A percentile compares a stretch with the other conserved stretches of the same genome.
Evolutionary conservation across 1,284 basidiomycete genomes (phyloP).

Genomic region (Cystobasidium sp.): DNA sequence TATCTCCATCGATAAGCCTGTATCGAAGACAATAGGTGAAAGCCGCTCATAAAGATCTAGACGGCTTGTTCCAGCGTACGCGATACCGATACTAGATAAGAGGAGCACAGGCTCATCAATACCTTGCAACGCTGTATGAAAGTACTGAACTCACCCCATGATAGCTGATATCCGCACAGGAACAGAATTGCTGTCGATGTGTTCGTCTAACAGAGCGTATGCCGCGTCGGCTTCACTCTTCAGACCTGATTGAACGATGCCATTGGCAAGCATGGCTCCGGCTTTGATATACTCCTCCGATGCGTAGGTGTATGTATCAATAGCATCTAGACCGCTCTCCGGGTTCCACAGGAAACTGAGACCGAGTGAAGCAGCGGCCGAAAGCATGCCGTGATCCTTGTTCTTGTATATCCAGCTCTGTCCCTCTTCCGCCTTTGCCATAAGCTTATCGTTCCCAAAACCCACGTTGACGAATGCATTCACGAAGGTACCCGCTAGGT

Average conservation of each 20-base stretch:
- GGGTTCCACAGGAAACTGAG: conserved; percentile 95
- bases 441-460: conserved; percentile 97
- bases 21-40: conserved; percentile 80
- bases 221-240: conserved; percentile 94
- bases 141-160: conserved; percentile 63
- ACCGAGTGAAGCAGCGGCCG: conserved; percentile 91
- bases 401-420: conserved; percentile 99
- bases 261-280: conserved; percentile 92
- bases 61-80: conserved; percentile 89
- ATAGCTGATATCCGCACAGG: conserved; percentile 86
- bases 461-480: conserved; percentile 99
- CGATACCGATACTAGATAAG: conserved; percentile 72
- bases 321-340: conserved; percentile 88
- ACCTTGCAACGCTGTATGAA: background rate
- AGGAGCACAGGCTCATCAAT: conserved; percentile 6
- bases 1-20: conserved; percentile 83
- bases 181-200: conserved; percentile 84
- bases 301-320: conserved; percentile 98
- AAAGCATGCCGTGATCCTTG: conserved; percentile 98
- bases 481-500: conserved; percentile 95
- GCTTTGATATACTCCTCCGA: conserved; percentile 97
- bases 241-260: conserved; percentile 86
- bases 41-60: conserved; percentile 81
- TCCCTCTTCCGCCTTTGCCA: conserved; percentile 94
- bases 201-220: conserved; percentile 85